Percentiles rank a stretch among this genome's conserved stretches.
Conservation (phyloP, 2,329 filamentous ascomycete genomes). For the Tolypocladium tropicale region DNA sequence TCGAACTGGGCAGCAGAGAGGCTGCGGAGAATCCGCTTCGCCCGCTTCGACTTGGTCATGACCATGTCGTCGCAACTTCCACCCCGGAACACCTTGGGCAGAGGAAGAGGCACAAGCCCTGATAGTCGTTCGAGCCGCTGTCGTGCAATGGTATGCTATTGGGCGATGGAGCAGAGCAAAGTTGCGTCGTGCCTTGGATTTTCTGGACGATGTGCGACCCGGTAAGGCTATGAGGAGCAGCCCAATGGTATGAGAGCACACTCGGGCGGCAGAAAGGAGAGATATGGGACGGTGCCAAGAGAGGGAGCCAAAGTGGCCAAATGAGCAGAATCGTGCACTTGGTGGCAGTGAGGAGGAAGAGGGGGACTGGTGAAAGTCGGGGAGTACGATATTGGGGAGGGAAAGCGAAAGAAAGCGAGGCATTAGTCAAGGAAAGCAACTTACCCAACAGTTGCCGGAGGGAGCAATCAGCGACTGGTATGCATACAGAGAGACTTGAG, state of each 20-base stretch:
- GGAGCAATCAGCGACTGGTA: conserved; percentile 25
- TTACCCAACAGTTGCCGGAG: conserved; percentile 18
- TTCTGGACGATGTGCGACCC: not conserved
- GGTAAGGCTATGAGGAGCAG: not conserved
- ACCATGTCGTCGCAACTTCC: conserved; percentile 12
- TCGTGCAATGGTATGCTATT: not conserved
- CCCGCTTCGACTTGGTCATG: conserved; percentile 15
- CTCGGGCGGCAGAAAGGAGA: not conserved
- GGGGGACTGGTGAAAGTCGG: not conserved
- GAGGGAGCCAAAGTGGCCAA: not conserved
- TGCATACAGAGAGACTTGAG: conserved; percentile 26
- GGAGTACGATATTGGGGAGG: not conserved
- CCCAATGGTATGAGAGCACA: not conserved
- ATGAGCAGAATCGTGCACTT: not conserved
- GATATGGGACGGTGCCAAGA: not conserved
- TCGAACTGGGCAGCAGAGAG: conserved; percentile 23
- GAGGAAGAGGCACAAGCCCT: not conserved
- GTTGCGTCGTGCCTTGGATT: not conserved
- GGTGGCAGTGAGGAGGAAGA: conserved; percentile 3
- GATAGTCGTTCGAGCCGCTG: not conserved
- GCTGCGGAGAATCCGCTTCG: conserved; percentile 26
- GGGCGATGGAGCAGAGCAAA: not conserved
- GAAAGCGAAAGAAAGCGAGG: conserved; percentile 3
- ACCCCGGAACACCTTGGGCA: conserved; percentile 1
- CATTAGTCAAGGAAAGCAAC: conserved; percentile 9